Evolutionary conservation across 495 filamentous ascomycete genomes (phyloP).

Genomic region (Talaromyces liani): DNA sequence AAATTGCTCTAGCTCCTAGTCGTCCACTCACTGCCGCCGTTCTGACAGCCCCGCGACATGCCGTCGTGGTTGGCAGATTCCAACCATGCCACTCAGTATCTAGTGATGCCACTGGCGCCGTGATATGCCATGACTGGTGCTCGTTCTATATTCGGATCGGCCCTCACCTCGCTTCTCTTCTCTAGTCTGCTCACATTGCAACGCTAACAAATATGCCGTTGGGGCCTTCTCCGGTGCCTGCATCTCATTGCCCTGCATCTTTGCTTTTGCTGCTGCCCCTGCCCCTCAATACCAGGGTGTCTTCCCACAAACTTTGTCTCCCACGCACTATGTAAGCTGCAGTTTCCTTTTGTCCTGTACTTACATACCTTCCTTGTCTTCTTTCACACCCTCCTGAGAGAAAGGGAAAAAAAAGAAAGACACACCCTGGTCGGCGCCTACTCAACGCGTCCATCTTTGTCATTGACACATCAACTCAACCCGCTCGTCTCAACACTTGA

Average conservation of each 20-base stretch:
- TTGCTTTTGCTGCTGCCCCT: slow-evolving; percentile 4
- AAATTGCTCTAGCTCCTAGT: slow-evolving; percentile 4
- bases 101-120: neutral
- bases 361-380: neutral
- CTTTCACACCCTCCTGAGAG: slow-evolving; percentile 1
- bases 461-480: neutral
- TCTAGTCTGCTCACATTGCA: neutral
- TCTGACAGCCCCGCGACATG: slow-evolving; percentile 3
- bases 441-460: neutral
- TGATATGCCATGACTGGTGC: neutral
- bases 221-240: slow-evolving; percentile 9
- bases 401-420: neutral
- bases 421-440: neutral
- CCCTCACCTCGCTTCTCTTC: slow-evolving; percentile 1
- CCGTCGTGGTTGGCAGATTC: neutral
- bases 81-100: neutral
- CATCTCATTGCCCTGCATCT: slow-evolving; percentile 7
- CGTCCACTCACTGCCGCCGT: slow-evolving; percentile 1
- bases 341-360: neutral
- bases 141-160: slow-evolving; percentile 4
- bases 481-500: neutral
- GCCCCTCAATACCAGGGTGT: slow-evolving; percentile 2
- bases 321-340: slow-evolving; percentile 10
- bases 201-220: slow-evolving; percentile 6
- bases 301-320: neutral